phyloP scores from a whole-genome alignment of 2,329 filamentous ascomycete species.

The Onygenales sp. region DNA sequence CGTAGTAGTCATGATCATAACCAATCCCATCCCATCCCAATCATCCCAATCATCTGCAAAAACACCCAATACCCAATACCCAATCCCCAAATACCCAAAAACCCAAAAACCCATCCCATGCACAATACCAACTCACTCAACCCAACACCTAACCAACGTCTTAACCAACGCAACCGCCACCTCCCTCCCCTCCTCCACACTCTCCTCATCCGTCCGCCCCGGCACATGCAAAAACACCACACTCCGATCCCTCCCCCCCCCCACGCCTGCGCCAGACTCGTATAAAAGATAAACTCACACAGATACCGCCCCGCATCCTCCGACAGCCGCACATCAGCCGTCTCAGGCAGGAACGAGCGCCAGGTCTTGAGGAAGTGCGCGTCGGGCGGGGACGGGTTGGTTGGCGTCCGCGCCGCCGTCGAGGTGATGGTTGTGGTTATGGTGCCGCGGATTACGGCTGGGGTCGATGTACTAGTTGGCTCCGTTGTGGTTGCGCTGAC shows the following conservation, averaged over 20 bases:
- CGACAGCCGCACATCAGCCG: constrained; percentile 45
- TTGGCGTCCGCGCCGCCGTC: neutral
- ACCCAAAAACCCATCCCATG: neutral
- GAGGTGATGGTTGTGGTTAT: neutral
- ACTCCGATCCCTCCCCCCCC: constrained; percentile 24
- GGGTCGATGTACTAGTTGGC: neutral
- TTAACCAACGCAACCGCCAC: constrained; percentile 36
- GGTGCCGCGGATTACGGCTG: neutral
- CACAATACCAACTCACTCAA: constrained; percentile 10
- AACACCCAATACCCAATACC: neutral
- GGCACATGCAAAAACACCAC: constrained; percentile 69
- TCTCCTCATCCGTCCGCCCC: constrained; percentile 42
- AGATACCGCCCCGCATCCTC: constrained; percentile 63
- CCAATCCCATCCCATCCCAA: no score
- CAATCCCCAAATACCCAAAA: neutral
- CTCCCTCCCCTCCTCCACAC: constrained; percentile 29
- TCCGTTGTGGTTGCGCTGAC: neutral
- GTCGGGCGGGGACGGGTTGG: constrained; percentile 22
- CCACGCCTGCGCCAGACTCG: constrained; percentile 45
- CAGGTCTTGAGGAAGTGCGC: constrained; percentile 25
- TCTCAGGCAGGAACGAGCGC: constrained; percentile 22
- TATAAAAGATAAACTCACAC: constrained; percentile 72
- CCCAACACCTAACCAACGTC: constrained; percentile 32
- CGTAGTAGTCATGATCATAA: no score
- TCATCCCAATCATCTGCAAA: neutral